Evolutionary conservation across 208 protist genomes (phyloP), one percentile per base, ranked within the genome.

Genomic region (Angomonas deanei): DNA sequence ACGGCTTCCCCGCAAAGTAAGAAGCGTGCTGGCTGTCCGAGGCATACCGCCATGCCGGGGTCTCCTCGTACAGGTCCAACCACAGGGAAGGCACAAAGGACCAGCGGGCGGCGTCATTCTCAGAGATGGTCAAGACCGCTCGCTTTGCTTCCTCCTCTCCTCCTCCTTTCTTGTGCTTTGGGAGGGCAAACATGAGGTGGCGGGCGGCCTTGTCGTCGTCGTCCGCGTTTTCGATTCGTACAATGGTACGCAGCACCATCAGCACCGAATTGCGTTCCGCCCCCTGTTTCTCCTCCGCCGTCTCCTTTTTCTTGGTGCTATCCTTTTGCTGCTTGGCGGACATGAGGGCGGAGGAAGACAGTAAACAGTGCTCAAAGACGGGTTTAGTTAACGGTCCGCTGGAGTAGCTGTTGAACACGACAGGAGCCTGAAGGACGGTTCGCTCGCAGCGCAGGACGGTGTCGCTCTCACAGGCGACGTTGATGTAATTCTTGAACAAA

Each of bases 401-500:
- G 26, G 53, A 34, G 49, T 66, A 69, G 39, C 57, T 57, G 56
- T 66, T 72, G 28, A 78, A 72, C 26, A 70, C 61, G 19, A 78
- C 72, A 2, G 72, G 62, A 1, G 72, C 57, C 62, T 78, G 54
- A 24, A 78, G 42, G 3, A 78, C 66, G 46, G 61, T 69, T 17
- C 58, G 39, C 3, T 21, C 38, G 17, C 66, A 46, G 5, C 32
- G 53, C 8, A 60, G 19, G 10, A 42, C 38, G 2, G 62, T 61
- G 30, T 62, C 66, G 4, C 50, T 39, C 23, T 57, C 27, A 5
- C 17, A 36, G 0, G 50, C 72, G 0, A 66, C 72, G 36, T 78
- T 78, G 19, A 78, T 47, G 33, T 49, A 69, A 57, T 78, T 78
- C 62, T 72, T 72, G 57, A 73, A 73, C 30, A 78, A 19, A 3